Evolutionary conservation across 2,329 filamentous ascomycete genomes (phyloP).

Genomic region (Ophiostoma sp.): DNA sequence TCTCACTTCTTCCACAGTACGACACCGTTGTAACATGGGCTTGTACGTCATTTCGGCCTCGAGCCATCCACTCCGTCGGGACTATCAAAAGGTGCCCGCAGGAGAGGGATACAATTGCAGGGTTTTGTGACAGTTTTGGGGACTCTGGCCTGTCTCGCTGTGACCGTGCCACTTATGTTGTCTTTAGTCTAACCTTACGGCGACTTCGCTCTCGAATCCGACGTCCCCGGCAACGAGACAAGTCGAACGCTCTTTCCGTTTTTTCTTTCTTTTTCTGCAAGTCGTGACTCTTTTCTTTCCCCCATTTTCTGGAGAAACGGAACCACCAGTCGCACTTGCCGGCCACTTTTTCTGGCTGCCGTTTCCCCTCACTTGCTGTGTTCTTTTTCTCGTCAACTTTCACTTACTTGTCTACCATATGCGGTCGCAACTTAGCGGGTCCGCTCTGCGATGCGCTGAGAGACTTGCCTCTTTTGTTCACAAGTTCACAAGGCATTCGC

Average conservation of each 20-base stretch:
- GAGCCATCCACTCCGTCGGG: constrained; percentile 18
- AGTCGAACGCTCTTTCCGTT: not conserved
- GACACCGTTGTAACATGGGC: not conserved
- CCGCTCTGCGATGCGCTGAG: not conserved
- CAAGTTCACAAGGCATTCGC: not conserved
- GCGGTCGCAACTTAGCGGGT: not conserved
- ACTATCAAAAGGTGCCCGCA: not conserved
- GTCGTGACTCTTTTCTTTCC: not conserved
- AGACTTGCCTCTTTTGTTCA: not conserved
- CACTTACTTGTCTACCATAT: not conserved
- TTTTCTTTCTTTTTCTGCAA: not conserved
- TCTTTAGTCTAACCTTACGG: not conserved
- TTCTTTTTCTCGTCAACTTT: not conserved
- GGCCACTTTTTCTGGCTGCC: not conserved
- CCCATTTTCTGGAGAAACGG: not conserved
- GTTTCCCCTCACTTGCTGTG: not conserved
- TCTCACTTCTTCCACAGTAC: not conserved
- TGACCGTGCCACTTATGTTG: not conserved
- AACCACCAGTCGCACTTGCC: not conserved
- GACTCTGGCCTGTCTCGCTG: not conserved
- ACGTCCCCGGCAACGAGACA: not conserved
- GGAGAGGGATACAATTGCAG: not conserved
- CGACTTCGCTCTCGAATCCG: not conserved
- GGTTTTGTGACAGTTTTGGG: not conserved
- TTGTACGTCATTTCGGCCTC: constrained; percentile 17